Percentiles rank a stretch among this genome's conserved stretches.
Evolutionary conservation across 2,329 filamentous ascomycete species (phyloP).

Genomic region (Bipolaris sorokiniana): DNA sequence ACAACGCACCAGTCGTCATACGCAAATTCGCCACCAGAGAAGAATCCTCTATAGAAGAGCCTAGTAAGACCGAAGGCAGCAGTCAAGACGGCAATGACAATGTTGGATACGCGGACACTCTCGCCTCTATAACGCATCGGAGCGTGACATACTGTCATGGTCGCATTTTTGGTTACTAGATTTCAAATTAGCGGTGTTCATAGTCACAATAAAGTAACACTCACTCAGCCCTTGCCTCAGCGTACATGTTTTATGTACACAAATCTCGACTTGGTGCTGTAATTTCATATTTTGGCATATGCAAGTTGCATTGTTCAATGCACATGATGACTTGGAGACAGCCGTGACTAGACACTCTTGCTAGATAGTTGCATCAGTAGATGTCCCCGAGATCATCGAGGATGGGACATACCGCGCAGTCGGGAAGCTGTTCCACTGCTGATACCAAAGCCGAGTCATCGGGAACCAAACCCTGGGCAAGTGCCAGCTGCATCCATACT

Average conservation of each 20-base stretch:
- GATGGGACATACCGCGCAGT: slow-evolving; percentile 27
- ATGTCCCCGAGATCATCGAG: neutral
- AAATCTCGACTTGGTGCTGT: slow-evolving; percentile 18
- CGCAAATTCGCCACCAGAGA: slow-evolving; percentile 44
- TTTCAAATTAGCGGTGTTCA: slow-evolving; percentile 2
- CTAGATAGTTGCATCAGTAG: slow-evolving; percentile 14
- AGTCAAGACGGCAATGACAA: slow-evolving; percentile 46
- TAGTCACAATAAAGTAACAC: neutral
- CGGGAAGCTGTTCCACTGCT: slow-evolving; percentile 20
- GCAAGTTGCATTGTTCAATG: slow-evolving; percentile 19
- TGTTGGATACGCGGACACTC: slow-evolving; percentile 41
- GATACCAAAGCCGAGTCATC: slow-evolving; percentile 15
- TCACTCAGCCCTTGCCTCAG: slow-evolving; percentile 25
- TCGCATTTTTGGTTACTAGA: slow-evolving; percentile 53
- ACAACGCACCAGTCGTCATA: slow-evolving; percentile 49
- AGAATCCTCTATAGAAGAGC: slow-evolving; percentile 47
- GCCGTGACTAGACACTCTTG: slow-evolving; percentile 22
- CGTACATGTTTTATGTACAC: slow-evolving; percentile 24
- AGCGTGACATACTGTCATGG: slow-evolving; percentile 47
- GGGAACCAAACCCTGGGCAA: slow-evolving; percentile 19
- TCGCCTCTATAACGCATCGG: slow-evolving; percentile 47
- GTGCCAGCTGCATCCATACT: slow-evolving; percentile 20
- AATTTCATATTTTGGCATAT: slow-evolving; percentile 26
- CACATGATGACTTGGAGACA: slow-evolving; percentile 18
- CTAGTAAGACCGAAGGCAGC: slow-evolving; percentile 45